Base-by-base conservation (phyloP, 768 basidiomycete genomes). In the Lentinus brumalis region DNA sequence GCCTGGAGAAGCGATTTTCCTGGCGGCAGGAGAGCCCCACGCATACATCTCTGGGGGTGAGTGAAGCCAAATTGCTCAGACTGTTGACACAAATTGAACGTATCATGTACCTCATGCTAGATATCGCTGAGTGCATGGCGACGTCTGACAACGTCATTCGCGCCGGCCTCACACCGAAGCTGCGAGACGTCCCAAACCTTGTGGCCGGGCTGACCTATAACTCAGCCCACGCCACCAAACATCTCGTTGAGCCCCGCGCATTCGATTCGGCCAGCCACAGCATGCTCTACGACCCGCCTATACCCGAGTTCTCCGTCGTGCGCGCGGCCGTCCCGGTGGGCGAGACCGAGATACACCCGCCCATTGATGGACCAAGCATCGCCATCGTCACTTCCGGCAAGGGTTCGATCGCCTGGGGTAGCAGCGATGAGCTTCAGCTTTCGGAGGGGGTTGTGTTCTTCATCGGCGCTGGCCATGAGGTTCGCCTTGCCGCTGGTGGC, bases 91-190 rank as follows among this genome's bases (percentile, higher is more conserved):
- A 5, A 47, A 21, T 3, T 54, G 63, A 42, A 16, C 32, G 29
- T 39, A 15, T 52, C 56, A 32, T 55, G 15, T 10, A 15, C 10
- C 16, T 30, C 31, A 38, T 32, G 42, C 5, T 68, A 96, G 96
- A 99, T 71, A 96, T 96, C 74, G 94, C 98, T 71, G 97, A 98
- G 71, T 96, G 94, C 78, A 98, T 98, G 96, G 96, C 96, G 29
- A 96, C 96, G 63, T 96, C 94, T 0, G 97, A 99, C 78, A 98
- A 98, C 73, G 97, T 99, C 74, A 96, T 99, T 65, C 92, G 97
- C 35, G 97, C 97, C 7, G 97, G 97, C 14, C 86, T 99, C 42
- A 99, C 97, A 0, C 96, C 97, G 2, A 99, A 99, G 76, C 83
- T 93, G 35, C 88, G 97, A 55, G 97, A 99, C 73, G 87, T 99